phyloP scores from a whole-genome alignment of 495 filamentous ascomycete species.

The Schizothecium vesticola region DNA sequence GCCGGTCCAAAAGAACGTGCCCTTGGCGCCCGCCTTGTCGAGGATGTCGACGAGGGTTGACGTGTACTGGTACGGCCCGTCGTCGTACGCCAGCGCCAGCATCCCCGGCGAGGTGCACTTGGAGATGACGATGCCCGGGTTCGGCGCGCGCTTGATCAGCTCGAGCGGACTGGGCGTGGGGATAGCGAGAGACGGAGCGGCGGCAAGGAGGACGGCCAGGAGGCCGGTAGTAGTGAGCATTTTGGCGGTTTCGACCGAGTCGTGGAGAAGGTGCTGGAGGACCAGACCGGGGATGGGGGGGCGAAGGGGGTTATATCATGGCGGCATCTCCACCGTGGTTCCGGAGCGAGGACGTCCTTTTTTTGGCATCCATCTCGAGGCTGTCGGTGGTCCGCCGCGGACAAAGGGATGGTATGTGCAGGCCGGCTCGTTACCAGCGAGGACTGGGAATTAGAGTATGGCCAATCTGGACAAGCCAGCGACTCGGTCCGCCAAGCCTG shows the following conservation, averaged over 20 bases:
- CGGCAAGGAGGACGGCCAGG: background rate
- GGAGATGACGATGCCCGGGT: slow-evolving; percentile 36
- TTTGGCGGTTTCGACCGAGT: background rate
- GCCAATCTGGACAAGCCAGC: background rate
- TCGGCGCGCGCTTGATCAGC: slow-evolving; percentile 33
- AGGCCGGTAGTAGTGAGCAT: background rate
- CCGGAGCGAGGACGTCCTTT: background rate
- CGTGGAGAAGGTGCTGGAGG: background rate
- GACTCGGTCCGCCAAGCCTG: background rate
- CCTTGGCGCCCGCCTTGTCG: slow-evolving; percentile 54
- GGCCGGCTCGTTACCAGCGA: background rate
- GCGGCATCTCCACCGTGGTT: background rate
- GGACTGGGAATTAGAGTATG: background rate
- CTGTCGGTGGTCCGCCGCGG: background rate
- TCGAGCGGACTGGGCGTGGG: slow-evolving; percentile 32
- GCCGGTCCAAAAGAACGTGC: slow-evolving; percentile 52
- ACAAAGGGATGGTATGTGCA: background rate
- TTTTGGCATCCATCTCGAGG: background rate
- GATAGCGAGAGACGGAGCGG: slow-evolving; percentile 24
- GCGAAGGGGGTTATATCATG: background rate
- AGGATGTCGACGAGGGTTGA: slow-evolving; percentile 60
- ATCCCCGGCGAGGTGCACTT: slow-evolving; percentile 38
- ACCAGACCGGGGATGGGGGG: background rate
- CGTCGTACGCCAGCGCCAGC: slow-evolving; percentile 60
- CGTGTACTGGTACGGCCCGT: slow-evolving; percentile 68